These are phyloP conservation scores for Fusarium dlaminii DNA, from an alignment of 2,329 filamentous ascomycete genomes.

Conservation along the genomic window DNA sequence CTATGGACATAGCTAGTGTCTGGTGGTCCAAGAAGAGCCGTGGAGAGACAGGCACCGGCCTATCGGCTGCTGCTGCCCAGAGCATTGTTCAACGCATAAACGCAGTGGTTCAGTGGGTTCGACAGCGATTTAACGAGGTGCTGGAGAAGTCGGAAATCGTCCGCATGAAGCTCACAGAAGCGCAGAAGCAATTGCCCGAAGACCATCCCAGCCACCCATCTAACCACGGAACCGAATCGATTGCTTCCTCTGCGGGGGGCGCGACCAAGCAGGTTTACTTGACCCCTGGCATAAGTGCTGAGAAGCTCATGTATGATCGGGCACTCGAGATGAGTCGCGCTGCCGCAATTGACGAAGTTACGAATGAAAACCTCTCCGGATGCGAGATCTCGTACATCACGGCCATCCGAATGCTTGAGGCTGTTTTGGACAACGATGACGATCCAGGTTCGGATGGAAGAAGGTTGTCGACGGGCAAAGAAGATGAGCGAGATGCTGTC, in stretches of 20 bases:
- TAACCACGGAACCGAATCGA: constrained; percentile 73
- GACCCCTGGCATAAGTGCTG: constrained; percentile 89
- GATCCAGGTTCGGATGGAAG: constrained; percentile 48
- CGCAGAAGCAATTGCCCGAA: constrained; percentile 82
- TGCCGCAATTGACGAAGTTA: constrained; percentile 94
- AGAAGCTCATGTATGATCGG: constrained; percentile 98
- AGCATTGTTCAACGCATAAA: constrained; percentile 79
- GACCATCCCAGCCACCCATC: constrained; percentile 88
- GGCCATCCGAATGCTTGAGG: constrained; percentile 93
- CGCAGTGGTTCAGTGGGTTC: constrained; percentile 94
- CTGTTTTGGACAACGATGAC: constrained; percentile 87
- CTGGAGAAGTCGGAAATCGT: constrained; percentile 96
- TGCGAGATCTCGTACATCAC: constrained; percentile 95
- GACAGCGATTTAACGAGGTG: constrained; percentile 94
- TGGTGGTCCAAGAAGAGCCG: constrained; percentile 89
- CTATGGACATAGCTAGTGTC: constrained; percentile 91
- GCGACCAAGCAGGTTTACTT: constrained; percentile 83
- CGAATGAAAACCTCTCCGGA: constrained; percentile 84
- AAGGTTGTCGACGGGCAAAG: constrained; percentile 51
- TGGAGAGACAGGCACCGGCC: constrained; percentile 61
- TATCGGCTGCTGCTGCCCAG: constrained; percentile 55
- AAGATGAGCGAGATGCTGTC: constrained; percentile 51
- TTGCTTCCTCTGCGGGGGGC: constrained; percentile 66
- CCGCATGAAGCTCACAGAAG: constrained; percentile 85
- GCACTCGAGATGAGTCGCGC: constrained; percentile 96